These are phyloP conservation scores for Candida taoyuanica DNA, from an alignment of 805 yeast species.

Conservation along the genomic window DNA sequence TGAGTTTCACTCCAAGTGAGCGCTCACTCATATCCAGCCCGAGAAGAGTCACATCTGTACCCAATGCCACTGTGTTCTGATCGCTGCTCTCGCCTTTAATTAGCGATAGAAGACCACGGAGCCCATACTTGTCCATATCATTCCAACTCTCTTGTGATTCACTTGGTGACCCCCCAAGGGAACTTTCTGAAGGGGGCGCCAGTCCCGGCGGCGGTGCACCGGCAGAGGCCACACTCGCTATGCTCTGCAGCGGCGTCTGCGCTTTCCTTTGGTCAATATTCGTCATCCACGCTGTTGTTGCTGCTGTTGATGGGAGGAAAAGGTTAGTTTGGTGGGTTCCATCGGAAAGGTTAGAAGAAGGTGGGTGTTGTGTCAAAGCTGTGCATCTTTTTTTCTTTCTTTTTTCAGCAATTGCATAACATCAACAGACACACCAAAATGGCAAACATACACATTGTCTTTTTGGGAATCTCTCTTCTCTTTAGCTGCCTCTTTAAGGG, in stretches of 20 bases:
- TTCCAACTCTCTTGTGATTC: conserved; percentile 17
- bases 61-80: conserved; percentile 62
- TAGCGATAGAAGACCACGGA: conserved; percentile 57
- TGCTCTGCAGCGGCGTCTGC: conserved; percentile 8
- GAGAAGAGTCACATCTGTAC: conserved; percentile 64
- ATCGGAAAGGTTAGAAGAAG: no score
- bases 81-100: conserved; percentile 60
- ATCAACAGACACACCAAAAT: no score
- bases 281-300: conserved; percentile 3
- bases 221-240: conserved; percentile 2
- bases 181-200: neutral
- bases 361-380: no score
- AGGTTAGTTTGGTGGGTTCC: no score
- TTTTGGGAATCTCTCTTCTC: no score
- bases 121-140: conserved; percentile 61
- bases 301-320: neutral
- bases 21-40: conserved; percentile 54
- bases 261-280: conserved; percentile 4
- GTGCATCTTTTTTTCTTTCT: no score
- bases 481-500: no score
- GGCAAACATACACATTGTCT: no score
- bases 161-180: neutral
- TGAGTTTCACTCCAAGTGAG: conserved; percentile 36
- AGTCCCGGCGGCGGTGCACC: conserved; percentile 3
- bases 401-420: no score